Percentiles rank a stretch among this genome's conserved stretches.
Conservation (phyloP, 257 asterid genomes). For the Echium plantagineum region DNA sequence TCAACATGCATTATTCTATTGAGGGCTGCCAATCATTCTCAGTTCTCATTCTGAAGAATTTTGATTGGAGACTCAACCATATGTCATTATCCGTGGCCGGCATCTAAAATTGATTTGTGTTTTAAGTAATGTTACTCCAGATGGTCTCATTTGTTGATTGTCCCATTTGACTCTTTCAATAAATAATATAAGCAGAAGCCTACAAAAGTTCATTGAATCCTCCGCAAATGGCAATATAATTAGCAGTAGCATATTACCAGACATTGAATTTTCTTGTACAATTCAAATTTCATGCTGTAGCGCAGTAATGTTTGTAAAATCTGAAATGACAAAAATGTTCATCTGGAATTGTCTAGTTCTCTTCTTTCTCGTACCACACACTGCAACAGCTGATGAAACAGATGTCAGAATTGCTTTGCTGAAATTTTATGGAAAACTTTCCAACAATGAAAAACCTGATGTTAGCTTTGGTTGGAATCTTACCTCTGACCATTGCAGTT, state of each 20-base stretch:
- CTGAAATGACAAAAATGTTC: constrained; percentile 23
- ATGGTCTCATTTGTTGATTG: background rate
- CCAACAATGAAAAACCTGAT: constrained; percentile 14
- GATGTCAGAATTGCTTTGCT: constrained; percentile 19
- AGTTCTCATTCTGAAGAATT: background rate
- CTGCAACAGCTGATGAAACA: constrained; percentile 21
- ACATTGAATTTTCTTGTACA: constrained; percentile 14
- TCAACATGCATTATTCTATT: background rate
- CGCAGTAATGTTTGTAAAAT: background rate
- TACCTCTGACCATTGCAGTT: constrained; percentile 35
- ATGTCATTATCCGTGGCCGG: background rate
- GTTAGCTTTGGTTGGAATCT: constrained; percentile 36
- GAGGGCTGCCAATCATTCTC: background rate
- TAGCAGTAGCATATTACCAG: constrained; percentile 3
- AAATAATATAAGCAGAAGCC: background rate
- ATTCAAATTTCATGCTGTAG: background rate
- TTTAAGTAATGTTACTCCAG: background rate
- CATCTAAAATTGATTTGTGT: background rate
- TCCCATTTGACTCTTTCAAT: constrained; percentile 13
- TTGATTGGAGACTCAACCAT: background rate
- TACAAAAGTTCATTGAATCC: constrained; percentile 12
- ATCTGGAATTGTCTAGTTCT: constrained; percentile 20
- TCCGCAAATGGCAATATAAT: constrained; percentile 19
- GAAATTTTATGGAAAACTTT: constrained; percentile 29
- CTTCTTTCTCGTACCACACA: constrained; percentile 15